Evolutionary conservation across 306 rosid genomes (phyloP), one percentile per base, ranked within the genome.

Genomic region (Medicago lupulina): DNA sequence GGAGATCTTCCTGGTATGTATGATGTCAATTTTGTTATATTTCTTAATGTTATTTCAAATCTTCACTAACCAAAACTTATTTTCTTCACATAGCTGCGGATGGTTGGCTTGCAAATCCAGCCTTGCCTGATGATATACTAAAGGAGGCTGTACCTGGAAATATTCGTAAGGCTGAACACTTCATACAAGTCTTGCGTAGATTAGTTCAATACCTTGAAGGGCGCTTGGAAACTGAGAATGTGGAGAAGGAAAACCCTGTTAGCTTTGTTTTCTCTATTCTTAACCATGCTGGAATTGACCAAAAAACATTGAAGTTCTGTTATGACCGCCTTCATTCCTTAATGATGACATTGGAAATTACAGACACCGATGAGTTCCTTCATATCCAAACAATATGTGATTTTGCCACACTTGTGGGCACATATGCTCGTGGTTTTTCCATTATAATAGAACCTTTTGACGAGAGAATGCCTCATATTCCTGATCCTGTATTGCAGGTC

Each of bases 71-170:
- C 76, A 7, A 31, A 31, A 55, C 69, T 63, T 81, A 17, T 66
- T 86, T 79, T 73, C 67, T 66, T 75, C 66, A 25, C 84, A 61
- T 86, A 92, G 98, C 85, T 58, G 8, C 93, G 5, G 96, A 94
- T 82, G 79, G 74, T 61, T 94, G 97, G 96, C 96, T 94, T 72
- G 86, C 96, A 73, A 94, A 94, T 80, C 98, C 98, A 25, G 95
- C 95, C 38, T 81, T 94, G 80, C 98, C 98, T 50, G 98, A 90
- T 55, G 96, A 94, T 86, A 95, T 95, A 85, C 68, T 92, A 74
- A 90, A 92, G 83, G 98, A 95, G 89, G 98, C 97, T 19, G 98
- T 92, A 71, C 98, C 98, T 15, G 98, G 98, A 79, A 95, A 95
- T 83, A 92, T 95, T 77, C 95, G 98, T 14, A 88, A 85, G 78